A percentile compares a stretch with the other conserved stretches of the same genome.
phyloP scores from a whole-genome alignment of 352 stramenopile genomes.

The Aphanomyces cochlioides region DNA sequence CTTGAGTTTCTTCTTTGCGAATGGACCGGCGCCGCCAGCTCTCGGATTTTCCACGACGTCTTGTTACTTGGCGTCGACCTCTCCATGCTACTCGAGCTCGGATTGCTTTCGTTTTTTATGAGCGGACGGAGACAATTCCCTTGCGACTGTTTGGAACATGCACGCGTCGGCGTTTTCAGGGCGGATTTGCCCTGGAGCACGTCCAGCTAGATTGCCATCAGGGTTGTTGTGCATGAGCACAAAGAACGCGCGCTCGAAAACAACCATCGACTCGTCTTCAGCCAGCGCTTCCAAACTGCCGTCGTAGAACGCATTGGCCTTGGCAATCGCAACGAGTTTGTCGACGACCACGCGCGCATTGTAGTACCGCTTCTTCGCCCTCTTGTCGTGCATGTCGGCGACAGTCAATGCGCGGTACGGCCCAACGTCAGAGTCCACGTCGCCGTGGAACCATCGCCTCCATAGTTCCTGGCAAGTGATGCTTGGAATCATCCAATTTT shows the following conservation, averaged over 20 bases:
- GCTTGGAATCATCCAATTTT: not conserved
- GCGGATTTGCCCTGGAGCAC: not conserved
- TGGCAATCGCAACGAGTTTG: constrained; percentile 2
- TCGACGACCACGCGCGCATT: not conserved
- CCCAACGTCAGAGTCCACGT: not conserved
- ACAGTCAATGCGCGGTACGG: not conserved
- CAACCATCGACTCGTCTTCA: constrained; percentile 2
- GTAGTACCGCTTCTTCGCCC: too few relatives aligned
- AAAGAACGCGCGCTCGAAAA: constrained; percentile 9
- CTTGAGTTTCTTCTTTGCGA: too few relatives aligned
- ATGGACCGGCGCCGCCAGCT: too few relatives aligned
- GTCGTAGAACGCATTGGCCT: not conserved
- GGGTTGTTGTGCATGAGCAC: constrained; percentile 22
- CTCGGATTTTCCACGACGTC: too few relatives aligned
- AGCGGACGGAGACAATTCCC: not conserved
- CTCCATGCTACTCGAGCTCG: not conserved
- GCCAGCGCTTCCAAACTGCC: not conserved
- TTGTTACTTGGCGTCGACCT: too few relatives aligned
- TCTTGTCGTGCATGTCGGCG: too few relatives aligned
- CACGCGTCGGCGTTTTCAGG: not conserved
- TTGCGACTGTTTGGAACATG: not conserved
- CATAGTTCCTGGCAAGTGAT: not conserved
- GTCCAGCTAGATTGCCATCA: not conserved
- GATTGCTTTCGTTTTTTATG: not conserved
- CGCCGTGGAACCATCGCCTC: not conserved